Evolutionary conservation across 176 grass and related monocot species (phyloP).

Genomic region (Avena eriantha): DNA sequence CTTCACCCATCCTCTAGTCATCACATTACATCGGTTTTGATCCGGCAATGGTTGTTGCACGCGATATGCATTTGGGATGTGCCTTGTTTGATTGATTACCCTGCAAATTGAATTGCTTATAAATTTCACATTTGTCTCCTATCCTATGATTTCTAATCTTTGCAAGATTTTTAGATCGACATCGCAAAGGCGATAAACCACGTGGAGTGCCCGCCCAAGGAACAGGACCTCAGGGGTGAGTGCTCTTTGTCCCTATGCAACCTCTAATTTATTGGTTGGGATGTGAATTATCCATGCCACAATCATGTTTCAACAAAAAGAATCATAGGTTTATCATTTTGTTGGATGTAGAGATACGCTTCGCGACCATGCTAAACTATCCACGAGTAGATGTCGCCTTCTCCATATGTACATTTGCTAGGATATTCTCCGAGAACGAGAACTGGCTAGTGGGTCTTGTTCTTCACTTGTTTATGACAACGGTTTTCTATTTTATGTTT

Average conservation of each 20-base stretch:
- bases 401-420: conserved; percentile 72
- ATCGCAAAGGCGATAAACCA: conserved; percentile 97
- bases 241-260: not conserved
- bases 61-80: no score
- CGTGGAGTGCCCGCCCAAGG: conserved; percentile 91
- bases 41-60: no score
- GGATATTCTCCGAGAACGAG: conserved; percentile 79
- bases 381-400: conserved; percentile 87
- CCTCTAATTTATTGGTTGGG: not conserved
- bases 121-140: no score
- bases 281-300: not conserved
- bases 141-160: no score
- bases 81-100: no score
- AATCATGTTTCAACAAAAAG: conserved; percentile 5
- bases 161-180: conserved; percentile 51
- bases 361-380: conserved; percentile 52
- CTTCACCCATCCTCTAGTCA: no score
- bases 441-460: conserved; percentile 79
- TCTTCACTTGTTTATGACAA: not conserved
- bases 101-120: no score
- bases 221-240: conserved; percentile 91
- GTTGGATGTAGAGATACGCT: conserved; percentile 66
- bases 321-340: not conserved
- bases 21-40: no score
- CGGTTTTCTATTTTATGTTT: no score